These are phyloP conservation scores for Alternaria triticina DNA, from an alignment of 2,329 filamentous ascomycete species.

Conservation along the genomic window DNA sequence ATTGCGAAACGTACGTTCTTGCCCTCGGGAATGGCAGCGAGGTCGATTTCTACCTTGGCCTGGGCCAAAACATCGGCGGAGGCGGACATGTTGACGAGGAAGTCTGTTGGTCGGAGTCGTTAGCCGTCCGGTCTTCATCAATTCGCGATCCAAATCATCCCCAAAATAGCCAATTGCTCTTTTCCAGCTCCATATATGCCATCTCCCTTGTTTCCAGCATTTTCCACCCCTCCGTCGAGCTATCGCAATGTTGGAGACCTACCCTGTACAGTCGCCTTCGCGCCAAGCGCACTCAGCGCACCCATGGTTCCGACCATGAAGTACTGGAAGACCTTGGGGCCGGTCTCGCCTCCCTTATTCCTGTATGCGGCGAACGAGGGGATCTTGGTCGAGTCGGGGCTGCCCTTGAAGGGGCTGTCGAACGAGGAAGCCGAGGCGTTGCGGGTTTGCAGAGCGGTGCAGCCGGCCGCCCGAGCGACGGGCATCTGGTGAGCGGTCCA, in stretches of 20 bases:
- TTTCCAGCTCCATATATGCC: constrained; percentile 1
- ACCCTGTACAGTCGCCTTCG: constrained; percentile 99
- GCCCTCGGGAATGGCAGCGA: constrained; percentile 91
- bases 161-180: constrained; percentile 41
- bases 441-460: constrained; percentile 54
- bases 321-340: constrained; percentile 91
- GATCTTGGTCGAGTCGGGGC: constrained; percentile 67
- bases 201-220: background rate
- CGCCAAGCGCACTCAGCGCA: constrained; percentile 87
- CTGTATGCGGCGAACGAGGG: constrained; percentile 91
- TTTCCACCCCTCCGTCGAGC: constrained; percentile 14
- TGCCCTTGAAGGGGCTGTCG: constrained; percentile 63
- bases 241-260: constrained; percentile 49
- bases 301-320: constrained; percentile 99
- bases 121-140: constrained; percentile 40
- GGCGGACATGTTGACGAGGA: constrained; percentile 99
- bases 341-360: constrained; percentile 69
- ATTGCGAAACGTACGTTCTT: constrained; percentile 81
- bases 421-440: constrained; percentile 54
- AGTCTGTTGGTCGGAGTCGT: constrained; percentile 68
- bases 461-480: constrained; percentile 54
- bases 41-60: constrained; percentile 98
- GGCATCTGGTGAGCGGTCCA: constrained; percentile 56
- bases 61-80: constrained; percentile 98
- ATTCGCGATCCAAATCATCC: constrained; percentile 30